Evolutionary conservation across 2,329 filamentous ascomycete species (phyloP).

Genomic region (Ophiostoma triangulosporum): DNA sequence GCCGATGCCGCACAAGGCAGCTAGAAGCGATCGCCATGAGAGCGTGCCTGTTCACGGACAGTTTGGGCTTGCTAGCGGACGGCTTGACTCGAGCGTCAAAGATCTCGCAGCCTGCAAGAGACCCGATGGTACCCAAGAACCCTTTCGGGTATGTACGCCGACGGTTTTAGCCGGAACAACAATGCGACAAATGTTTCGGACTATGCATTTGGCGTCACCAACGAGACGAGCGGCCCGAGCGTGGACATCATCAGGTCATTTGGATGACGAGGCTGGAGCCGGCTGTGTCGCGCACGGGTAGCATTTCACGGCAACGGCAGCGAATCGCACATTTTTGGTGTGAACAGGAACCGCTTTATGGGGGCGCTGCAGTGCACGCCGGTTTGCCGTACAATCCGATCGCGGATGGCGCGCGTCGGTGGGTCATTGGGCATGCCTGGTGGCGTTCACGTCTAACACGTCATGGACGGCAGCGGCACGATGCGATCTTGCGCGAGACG

Average conservation of each 20-base stretch:
- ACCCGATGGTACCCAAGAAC: not conserved
- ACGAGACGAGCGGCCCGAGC: slow-evolving; percentile 2
- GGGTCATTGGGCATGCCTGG: not conserved
- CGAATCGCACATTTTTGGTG: no score
- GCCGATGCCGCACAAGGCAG: not conserved
- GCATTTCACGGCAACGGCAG: not conserved
- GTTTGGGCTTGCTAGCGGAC: not conserved
- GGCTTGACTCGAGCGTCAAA: not conserved
- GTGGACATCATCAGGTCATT: no score
- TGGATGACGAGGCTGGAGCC: not conserved
- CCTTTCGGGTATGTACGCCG: not conserved
- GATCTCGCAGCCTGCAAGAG: not conserved
- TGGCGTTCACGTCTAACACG: not conserved
- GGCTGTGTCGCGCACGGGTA: not conserved
- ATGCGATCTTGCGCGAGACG: not conserved
- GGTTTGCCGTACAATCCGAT: not conserved
- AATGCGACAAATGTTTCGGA: not conserved
- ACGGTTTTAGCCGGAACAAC: slow-evolving; percentile 2
- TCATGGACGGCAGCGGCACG: not conserved
- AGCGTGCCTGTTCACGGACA: not conserved
- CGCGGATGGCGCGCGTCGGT: not conserved
- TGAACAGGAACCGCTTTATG: not conserved
- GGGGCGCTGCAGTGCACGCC: not conserved
- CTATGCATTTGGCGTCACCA: slow-evolving; percentile 7
- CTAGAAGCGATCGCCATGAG: not conserved